Evolutionary conservation across 257 asterid species (phyloP), one percentile per base, ranked within the genome.

Genomic region (Linaria vulgaris): DNA sequence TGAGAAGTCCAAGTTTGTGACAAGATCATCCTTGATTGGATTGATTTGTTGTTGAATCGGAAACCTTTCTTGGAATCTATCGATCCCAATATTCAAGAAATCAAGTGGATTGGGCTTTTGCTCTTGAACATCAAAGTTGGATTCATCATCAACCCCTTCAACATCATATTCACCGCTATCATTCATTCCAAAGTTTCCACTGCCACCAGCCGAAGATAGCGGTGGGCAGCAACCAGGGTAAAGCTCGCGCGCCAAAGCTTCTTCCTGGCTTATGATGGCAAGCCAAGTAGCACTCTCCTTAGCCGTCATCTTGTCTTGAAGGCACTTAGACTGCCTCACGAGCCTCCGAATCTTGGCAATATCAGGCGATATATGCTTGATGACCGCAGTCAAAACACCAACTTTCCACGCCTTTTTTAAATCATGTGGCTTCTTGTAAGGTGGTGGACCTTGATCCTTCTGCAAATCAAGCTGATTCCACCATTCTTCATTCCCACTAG

Each of bases 211-310:
- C 0, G 79, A 76, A 6, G 81, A 66, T 49, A 73, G 8, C 1
- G 78, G 86, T 0, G 81, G 80, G 16, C 79, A 75, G 9, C 52
- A 59, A 21, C 68, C 82, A 0, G 92, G 88, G 69, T 73, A 82
- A 15, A 85, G 83, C 41, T 85, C 88, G 0, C 84, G 69, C 17
- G 88, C 86, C 64, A 82, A n/a, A 5, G 82, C 67, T 31, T 84
- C 88, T 74, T 84, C 91, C 67, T 77, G 88, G 63, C 77, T 76
- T 55, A 84, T 70, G 22, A 84, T 79, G 22, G 80, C 79, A 15
- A 81, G 80, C 90, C 90, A 81, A 16, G 90, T 81, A 0, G 85
- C 83, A n/a, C 90, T 84, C 73, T 84, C 90, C 55, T 84, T 84
- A 1, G 90, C 88, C 0, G 88, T 83, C 88, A 83, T 83, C 43